A percentile compares a stretch with the other conserved stretches of the same genome.
phyloP scores from a whole-genome alignment of 768 basidiomycete genomes.

The Amanita pallidorosea region DNA sequence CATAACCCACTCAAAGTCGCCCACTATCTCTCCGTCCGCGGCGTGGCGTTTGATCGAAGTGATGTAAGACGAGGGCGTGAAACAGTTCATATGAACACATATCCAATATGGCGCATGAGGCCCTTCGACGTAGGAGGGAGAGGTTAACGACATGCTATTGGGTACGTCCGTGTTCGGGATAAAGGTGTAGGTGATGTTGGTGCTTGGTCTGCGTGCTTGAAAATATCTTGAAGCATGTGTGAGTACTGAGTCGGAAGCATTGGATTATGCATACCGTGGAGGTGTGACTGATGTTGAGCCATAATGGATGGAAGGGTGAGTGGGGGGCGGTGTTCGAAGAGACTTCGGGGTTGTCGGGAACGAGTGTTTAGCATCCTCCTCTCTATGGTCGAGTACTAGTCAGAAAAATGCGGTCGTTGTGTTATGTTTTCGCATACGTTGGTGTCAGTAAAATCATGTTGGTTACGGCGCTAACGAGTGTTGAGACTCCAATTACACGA shows the following conservation, averaged over 20 bases:
- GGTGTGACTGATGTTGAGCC: slow-evolving; percentile 14
- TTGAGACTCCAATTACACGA: not conserved
- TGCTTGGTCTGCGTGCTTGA: slow-evolving; percentile 17
- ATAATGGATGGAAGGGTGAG: slow-evolving; percentile 17
- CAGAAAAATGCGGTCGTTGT: not conserved
- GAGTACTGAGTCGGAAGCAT: not conserved
- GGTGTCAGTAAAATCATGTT: slow-evolving; percentile 4
- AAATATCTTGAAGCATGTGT: slow-evolving; percentile 13
- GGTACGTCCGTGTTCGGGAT: slow-evolving; percentile 21
- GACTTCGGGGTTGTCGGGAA: slow-evolving; percentile 5
- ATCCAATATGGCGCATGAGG: slow-evolving; percentile 31
- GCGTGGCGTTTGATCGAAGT: slow-evolving; percentile 30
- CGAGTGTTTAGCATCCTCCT: slow-evolving; percentile 3
- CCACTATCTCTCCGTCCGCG: slow-evolving; percentile 31
- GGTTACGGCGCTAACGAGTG: not conserved
- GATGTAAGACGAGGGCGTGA: slow-evolving; percentile 36
- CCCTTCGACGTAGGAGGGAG: slow-evolving; percentile 17
- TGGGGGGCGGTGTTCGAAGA: slow-evolving; percentile 14
- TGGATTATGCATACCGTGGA: slow-evolving; percentile 14
- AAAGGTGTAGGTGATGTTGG: slow-evolving; percentile 28
- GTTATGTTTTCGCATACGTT: not conserved
- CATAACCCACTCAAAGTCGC: slow-evolving; percentile 35
- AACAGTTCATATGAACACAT: slow-evolving; percentile 36
- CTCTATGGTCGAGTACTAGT: not conserved
- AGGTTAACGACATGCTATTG: slow-evolving; percentile 27